Conservation (phyloP, 1,284 basidiomycete species). For the Sparassis latifolia region DNA sequence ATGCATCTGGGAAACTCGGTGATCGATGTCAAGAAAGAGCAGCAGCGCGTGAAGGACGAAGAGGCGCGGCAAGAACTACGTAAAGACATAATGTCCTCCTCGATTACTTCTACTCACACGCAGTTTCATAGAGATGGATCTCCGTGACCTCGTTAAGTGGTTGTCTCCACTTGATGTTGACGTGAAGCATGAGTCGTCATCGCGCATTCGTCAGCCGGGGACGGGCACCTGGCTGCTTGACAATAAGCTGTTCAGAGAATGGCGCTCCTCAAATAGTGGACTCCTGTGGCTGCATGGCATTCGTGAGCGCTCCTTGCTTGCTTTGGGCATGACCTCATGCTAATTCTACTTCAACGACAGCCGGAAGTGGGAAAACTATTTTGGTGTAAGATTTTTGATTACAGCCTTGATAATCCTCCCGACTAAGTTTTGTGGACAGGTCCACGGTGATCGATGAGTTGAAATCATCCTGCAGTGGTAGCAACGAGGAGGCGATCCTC, state of each 20-base stretch:
- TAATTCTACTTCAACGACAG: neutral
- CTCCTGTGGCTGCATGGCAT: neutral
- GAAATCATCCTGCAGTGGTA: too few relatives aligned
- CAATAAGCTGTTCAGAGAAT: neutral
- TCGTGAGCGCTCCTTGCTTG: neutral
- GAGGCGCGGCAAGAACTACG: neutral
- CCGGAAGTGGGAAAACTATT: neutral
- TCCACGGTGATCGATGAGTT: neutral
- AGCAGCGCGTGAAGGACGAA: too few relatives aligned
- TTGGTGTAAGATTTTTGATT: neutral
- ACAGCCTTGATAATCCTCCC: neutral
- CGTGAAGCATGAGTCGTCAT: too few relatives aligned
- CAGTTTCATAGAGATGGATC: neutral
- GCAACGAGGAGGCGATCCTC: neutral
- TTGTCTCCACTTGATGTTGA: neutral
- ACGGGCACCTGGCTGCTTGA: neutral
- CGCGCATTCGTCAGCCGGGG: neutral
- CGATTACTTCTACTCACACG: neutral
- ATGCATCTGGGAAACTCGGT: neutral
- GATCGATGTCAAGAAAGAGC: neutral
- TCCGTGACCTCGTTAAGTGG: neutral
- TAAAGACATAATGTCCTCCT: neutral
- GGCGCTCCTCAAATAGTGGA: neutral
- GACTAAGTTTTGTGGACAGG: neutral
- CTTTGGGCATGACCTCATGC: neutral